Evolutionary conservation across 2,329 filamentous ascomycete genomes (phyloP).

Genomic region (Alternaria ventricosa): DNA sequence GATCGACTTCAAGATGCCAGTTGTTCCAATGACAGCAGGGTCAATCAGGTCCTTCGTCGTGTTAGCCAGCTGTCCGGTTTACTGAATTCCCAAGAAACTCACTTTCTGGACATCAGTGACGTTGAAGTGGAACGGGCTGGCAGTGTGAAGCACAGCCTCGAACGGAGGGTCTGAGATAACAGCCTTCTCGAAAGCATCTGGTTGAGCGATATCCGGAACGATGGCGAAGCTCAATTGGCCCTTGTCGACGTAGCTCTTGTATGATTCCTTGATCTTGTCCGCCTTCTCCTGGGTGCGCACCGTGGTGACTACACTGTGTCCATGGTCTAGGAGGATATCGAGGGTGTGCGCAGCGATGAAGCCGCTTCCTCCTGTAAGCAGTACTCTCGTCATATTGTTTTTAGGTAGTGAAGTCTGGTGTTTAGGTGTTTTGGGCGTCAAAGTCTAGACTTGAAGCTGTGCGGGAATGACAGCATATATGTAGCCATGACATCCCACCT

Average conservation of each 20-base stretch:
- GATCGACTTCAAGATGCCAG: constrained; percentile 66
- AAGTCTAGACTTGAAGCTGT: neutral
- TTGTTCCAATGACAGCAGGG: constrained; percentile 68
- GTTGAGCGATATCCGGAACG: constrained; percentile 74
- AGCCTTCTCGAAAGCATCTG: constrained; percentile 70
- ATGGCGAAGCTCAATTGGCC: constrained; percentile 69
- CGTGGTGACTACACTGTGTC: constrained; percentile 67
- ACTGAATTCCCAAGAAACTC: too few relatives aligned
- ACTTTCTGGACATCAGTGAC: constrained; percentile 73
- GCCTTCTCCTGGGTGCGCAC: constrained; percentile 68
- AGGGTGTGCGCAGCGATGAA: constrained; percentile 72
- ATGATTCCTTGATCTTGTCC: constrained; percentile 63
- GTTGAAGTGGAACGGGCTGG: constrained; percentile 72
- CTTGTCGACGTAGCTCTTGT: constrained; percentile 57
- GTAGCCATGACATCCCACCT: constrained; percentile 11
- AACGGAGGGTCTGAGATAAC: constrained; percentile 69
- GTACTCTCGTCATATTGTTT: constrained; percentile 47
- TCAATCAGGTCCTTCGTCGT: constrained; percentile 57
- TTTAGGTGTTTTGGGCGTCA: neutral
- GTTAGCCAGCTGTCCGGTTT: constrained; percentile 2
- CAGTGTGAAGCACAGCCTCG: constrained; percentile 65
- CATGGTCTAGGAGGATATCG: constrained; percentile 62
- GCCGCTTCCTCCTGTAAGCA: constrained; percentile 62
- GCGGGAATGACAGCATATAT: constrained; percentile 17
- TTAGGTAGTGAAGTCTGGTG: neutral